Percentiles rank a stretch among this genome's conserved stretches.
Evolutionary conservation across 2,329 filamentous ascomycete species (phyloP).

Genomic region (Rhinocladiella mackenziei): DNA sequence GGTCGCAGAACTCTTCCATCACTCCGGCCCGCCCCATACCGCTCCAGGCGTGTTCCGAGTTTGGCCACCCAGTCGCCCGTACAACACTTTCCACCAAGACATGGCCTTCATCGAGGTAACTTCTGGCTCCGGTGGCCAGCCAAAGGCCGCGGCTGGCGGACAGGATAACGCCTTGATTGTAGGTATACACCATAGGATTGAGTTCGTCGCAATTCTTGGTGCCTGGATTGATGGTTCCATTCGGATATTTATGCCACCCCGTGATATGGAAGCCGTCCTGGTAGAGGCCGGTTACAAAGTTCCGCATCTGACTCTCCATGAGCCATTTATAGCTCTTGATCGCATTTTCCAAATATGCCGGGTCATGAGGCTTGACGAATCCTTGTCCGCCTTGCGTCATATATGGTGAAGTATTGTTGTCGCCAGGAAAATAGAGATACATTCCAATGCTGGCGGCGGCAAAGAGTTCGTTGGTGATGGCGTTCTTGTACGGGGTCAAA

Average conservation of each 20-base stretch:
- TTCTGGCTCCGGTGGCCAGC: slow-evolving; percentile 66
- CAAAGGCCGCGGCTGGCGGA: slow-evolving; percentile 77
- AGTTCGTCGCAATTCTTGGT: slow-evolving; percentile 73
- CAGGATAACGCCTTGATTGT: slow-evolving; percentile 89
- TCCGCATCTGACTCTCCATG: slow-evolving; percentile 72
- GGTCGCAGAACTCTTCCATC: slow-evolving; percentile 80
- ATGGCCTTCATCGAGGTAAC: slow-evolving; percentile 76
- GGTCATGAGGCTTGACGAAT: slow-evolving; percentile 48
- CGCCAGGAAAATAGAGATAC: slow-evolving; percentile 85
- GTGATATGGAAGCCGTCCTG: slow-evolving; percentile 85
- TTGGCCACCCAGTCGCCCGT: slow-evolving; percentile 69
- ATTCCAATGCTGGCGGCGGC: slow-evolving; percentile 80
- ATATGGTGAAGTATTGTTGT: slow-evolving; percentile 69
- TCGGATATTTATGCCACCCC: slow-evolving; percentile 48
- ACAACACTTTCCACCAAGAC: slow-evolving; percentile 70
- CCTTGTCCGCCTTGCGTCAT: slow-evolving; percentile 31
- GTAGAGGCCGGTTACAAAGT: slow-evolving; percentile 64
- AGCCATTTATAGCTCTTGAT: slow-evolving; percentile 79
- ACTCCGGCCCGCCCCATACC: slow-evolving; percentile 76
- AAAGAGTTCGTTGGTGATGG: slow-evolving; percentile 89
- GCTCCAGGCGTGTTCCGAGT: slow-evolving; percentile 54
- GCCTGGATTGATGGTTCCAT: slow-evolving; percentile 53
- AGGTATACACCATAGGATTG: slow-evolving; percentile 88
- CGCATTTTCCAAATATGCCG: slow-evolving; percentile 67
- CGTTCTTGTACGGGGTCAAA: slow-evolving; percentile 83